phyloP scores from a whole-genome alignment of 768 basidiomycete genomes.

The Pisolithus microcarpus region DNA sequence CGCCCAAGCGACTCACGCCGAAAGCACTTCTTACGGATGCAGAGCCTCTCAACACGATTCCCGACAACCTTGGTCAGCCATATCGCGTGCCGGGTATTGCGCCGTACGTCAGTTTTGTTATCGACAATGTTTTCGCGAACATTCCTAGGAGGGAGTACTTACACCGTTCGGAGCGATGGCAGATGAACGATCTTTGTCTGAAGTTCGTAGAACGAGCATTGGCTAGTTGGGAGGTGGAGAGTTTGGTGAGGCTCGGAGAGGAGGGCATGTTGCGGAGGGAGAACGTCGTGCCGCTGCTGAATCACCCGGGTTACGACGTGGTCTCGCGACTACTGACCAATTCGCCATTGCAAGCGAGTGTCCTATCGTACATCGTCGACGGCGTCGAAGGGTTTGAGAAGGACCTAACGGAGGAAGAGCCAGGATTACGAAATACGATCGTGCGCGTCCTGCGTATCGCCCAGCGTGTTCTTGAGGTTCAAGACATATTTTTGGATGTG shows the following conservation, averaged over 20 bases:
- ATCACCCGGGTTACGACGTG: constrained; percentile 85
- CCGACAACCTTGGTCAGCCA: constrained; percentile 72
- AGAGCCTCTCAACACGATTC: constrained; percentile 65
- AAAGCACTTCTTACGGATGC: constrained; percentile 52
- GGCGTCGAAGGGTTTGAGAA: constrained; percentile 73
- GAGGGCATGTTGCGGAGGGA: constrained; percentile 48
- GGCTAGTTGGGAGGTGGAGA: constrained; percentile 74
- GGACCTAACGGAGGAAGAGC: constrained; percentile 59
- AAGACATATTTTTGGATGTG: constrained; percentile 85
- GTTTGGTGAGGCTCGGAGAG: constrained; percentile 52
- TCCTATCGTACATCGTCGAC: constrained; percentile 76
- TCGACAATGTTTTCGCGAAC: constrained; percentile 83
- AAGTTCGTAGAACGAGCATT: constrained; percentile 80
- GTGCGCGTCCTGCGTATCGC: constrained; percentile 77
- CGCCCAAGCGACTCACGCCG: constrained; percentile 63
- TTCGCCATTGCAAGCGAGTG: constrained; percentile 60
- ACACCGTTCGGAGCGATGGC: constrained; percentile 73
- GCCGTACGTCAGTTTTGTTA: constrained; percentile 78
- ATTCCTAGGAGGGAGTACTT: constrained; percentile 70
- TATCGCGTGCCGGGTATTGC: constrained; percentile 74
- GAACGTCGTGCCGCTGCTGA: constrained; percentile 45
- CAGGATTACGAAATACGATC: constrained; percentile 68
- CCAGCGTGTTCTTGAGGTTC: constrained; percentile 73
- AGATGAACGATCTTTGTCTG: constrained; percentile 77
- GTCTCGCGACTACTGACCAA: constrained; percentile 72